Conservation (phyloP, 345 rosid species). For the Eutrema yunnanense region DNA sequence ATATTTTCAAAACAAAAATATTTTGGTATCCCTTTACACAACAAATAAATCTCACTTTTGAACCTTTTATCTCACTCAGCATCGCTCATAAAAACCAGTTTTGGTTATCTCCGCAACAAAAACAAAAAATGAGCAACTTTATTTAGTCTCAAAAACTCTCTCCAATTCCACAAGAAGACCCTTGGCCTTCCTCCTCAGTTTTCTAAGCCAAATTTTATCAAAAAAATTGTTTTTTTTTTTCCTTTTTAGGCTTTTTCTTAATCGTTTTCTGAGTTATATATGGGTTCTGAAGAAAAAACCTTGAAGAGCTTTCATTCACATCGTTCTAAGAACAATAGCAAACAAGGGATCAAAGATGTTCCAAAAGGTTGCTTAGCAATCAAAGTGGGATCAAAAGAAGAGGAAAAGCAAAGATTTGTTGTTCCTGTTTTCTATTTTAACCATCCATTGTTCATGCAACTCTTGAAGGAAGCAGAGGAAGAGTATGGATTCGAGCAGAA, state of each 20-base stretch:
- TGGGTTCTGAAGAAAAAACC: conserved; percentile 26
- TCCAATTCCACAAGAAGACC: conserved; percentile 24
- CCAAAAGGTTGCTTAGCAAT: conserved; percentile 61
- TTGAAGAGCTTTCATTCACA: conserved; percentile 5
- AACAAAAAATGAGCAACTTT: conserved; percentile 29
- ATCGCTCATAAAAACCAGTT: conserved; percentile 10
- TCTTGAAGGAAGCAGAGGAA: conserved; percentile 48
- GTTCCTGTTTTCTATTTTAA: conserved; percentile 50
- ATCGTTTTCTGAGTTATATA: neutral
- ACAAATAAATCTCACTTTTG: neutral
- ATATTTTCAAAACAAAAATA: neutral
- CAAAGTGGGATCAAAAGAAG: conserved; percentile 45
- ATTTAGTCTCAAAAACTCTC: conserved; percentile 27
- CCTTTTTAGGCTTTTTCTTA: neutral
- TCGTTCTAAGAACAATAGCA: conserved; percentile 18
- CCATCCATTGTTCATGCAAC: conserved; percentile 56
- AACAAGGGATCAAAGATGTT: conserved; percentile 34
- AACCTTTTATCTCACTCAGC: neutral
- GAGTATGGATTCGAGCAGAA: conserved; percentile 63
- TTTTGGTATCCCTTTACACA: neutral
- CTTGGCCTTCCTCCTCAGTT: conserved; percentile 32
- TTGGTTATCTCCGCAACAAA: neutral
- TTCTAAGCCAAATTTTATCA: conserved; percentile 8
- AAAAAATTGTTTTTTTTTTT: neutral
- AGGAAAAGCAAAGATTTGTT: conserved; percentile 43